Percentiles rank a stretch among this genome's conserved stretches.
These are phyloP conservation scores for Athelia sp. DNA, from an alignment of 1,284 basidiomycete genomes.

Conservation along the genomic window DNA sequence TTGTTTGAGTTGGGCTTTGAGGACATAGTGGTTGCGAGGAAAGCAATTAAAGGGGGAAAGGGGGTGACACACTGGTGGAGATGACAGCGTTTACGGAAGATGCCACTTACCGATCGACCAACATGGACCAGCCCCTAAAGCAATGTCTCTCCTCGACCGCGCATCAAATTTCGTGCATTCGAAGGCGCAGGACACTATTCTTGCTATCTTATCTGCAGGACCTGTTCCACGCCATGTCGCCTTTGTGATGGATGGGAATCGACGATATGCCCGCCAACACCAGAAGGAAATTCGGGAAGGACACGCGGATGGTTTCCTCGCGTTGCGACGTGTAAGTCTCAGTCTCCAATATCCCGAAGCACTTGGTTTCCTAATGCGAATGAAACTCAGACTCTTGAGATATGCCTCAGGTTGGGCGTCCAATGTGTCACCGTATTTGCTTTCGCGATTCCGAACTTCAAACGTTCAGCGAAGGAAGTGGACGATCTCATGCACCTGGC, in stretches of 20 bases:
- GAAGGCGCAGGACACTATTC: background rate
- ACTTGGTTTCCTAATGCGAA: background rate
- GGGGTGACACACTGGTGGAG: no score
- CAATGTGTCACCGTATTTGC: constrained; percentile 90
- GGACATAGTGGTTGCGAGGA: background rate
- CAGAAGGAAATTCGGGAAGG: constrained; percentile 69
- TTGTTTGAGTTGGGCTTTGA: background rate
- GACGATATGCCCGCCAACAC: constrained; percentile 80
- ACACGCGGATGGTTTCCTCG: constrained; percentile 83
- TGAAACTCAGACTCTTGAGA: constrained; percentile 57
- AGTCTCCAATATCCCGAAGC: background rate
- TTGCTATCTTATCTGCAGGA: constrained; percentile 58
- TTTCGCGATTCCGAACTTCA: constrained; percentile 98
- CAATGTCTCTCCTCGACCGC: background rate
- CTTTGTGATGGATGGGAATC: constrained; percentile 98
- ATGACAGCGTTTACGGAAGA: no score
- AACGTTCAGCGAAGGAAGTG: constrained; percentile 84
- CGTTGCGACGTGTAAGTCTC: constrained; percentile 69
- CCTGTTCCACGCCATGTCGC: constrained; percentile 91
- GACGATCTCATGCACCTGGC: constrained; percentile 84
- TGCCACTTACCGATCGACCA: no score
- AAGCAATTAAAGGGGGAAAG: no score
- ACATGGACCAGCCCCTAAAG: no score
- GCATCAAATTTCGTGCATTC: background rate
- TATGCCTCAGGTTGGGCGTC: constrained; percentile 75